Conservation (phyloP, 306 rosid genomes). For the Castanopsis chinensis region DNA sequence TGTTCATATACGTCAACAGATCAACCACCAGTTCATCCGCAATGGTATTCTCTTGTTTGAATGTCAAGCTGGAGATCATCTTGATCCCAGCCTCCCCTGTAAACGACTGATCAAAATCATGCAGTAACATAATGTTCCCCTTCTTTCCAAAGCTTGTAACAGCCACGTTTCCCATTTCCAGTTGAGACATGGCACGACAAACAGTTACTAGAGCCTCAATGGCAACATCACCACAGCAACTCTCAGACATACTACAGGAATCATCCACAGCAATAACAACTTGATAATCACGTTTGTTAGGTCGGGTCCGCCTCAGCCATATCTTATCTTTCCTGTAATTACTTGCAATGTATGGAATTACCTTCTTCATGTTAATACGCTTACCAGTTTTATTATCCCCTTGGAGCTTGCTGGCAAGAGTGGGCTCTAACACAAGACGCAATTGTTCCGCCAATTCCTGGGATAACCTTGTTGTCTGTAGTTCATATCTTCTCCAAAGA, state of each 20-base stretch:
- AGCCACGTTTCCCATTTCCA: slow-evolving; percentile 84
- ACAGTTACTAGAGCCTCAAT: slow-evolving; percentile 86
- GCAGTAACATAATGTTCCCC: slow-evolving; percentile 77
- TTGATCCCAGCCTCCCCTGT: slow-evolving; percentile 74
- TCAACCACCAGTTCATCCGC: slow-evolving; percentile 80
- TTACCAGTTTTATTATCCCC: slow-evolving; percentile 94
- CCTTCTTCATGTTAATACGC: slow-evolving; percentile 94
- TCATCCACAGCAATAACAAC: slow-evolving; percentile 92
- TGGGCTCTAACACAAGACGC: slow-evolving; percentile 93
- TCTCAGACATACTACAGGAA: slow-evolving; percentile 90
- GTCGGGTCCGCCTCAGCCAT: slow-evolving; percentile 90
- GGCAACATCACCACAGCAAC: slow-evolving; percentile 68
- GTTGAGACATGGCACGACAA: slow-evolving; percentile 85
- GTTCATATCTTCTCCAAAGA: slow-evolving; percentile 76
- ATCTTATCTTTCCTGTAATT: slow-evolving; percentile 78
- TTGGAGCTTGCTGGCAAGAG: slow-evolving; percentile 85
- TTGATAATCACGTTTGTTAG: slow-evolving; percentile 95
- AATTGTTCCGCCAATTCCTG: slow-evolving; percentile 89
- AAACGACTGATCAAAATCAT: slow-evolving; percentile 82
- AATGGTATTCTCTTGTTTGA: slow-evolving; percentile 83
- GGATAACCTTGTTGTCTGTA: slow-evolving; percentile 72
- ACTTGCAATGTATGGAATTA: slow-evolving; percentile 84
- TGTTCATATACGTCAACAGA: slow-evolving; percentile 60
- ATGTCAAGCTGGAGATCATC: slow-evolving; percentile 87
- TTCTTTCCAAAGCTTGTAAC: slow-evolving; percentile 89